A percentile compares a stretch with the other conserved stretches of the same genome.
Evolutionary conservation across 805 yeast genomes (phyloP).

Genomic region (Kluyveromyces dobzhanskii): DNA sequence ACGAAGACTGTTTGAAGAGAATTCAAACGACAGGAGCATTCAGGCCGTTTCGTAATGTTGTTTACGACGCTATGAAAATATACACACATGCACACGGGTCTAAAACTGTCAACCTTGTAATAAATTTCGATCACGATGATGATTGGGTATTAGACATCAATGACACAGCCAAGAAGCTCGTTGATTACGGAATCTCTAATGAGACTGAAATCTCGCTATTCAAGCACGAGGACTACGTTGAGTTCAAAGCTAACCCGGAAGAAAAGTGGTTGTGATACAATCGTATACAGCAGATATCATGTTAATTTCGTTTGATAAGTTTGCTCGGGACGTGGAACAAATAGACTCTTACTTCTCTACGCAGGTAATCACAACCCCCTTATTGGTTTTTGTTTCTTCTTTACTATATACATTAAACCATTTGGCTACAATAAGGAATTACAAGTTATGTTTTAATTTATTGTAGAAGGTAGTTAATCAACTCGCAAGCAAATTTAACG

Average conservation of each 20-base stretch:
- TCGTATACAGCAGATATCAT: too few species aligned
- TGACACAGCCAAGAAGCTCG: slow-evolving; percentile 35
- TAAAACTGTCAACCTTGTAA: slow-evolving; percentile 85
- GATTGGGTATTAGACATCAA: slow-evolving; percentile 49
- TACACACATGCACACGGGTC: slow-evolving; percentile 94
- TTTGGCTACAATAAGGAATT: too few species aligned
- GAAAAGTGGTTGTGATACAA: slow-evolving; percentile 67
- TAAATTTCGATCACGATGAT: slow-evolving; percentile 79
- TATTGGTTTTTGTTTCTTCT: too few species aligned
- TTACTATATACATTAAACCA: too few species aligned
- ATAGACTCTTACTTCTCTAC: too few species aligned
- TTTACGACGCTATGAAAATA: slow-evolving; percentile 68
- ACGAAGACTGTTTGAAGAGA: slow-evolving; percentile 40
- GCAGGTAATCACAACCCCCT: too few species aligned
- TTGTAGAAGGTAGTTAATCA: slow-evolving; percentile 12
- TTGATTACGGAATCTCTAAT: slow-evolving; percentile 57
- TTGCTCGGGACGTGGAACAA: too few species aligned
- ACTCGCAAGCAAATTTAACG: slow-evolving; percentile 22
- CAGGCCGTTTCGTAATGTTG: slow-evolving; percentile 75
- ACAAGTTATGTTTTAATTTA: too few species aligned
- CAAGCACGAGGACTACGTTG: slow-evolving; percentile 56
- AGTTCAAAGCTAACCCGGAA: slow-evolving; percentile 72
- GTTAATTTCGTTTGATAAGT: too few species aligned
- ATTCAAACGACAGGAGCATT: slow-evolving; percentile 55
- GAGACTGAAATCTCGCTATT: slow-evolving; percentile 90